Evolutionary conservation across 2,329 filamentous ascomycete genomes (phyloP), one percentile per base, ranked within the genome.

Genomic region (Massarina eburnea): DNA sequence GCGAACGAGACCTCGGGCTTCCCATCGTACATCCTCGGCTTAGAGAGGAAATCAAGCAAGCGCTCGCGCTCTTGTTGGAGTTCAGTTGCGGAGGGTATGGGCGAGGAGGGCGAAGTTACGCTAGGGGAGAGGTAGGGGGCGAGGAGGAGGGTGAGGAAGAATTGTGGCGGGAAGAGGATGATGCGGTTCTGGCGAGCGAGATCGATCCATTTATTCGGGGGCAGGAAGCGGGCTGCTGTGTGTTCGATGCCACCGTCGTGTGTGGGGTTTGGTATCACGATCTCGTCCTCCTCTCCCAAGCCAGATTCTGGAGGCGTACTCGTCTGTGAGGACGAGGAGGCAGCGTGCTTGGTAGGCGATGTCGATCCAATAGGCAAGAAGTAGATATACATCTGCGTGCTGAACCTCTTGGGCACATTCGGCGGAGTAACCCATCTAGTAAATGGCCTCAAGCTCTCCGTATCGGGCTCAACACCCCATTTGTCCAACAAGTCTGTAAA

Each of bases 371-470:
- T 71, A 0, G 91, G 91, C 2, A 96, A 78, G 70, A 95, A 85
- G 71, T 96, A 96, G 9, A 97, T 70, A 71, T 97, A 99, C 92
- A 97, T 97, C 66, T 96, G 91, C 1, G 92, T 96, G 0, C 88
- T 89, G 73, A 95, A 99, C 36, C 94, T 81, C 58, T 85, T 89
- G 0, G 84, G 80, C 1, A 86, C 74, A 50, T 81, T 83, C 0
- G 76, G 71, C 0, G 92, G 92, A 2, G 94, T 97, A 45, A 97
- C 79, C 94, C 94, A 97, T 43, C 89, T 82, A 0, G 91, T 96
- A 64, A 95, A 96, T 0, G 91, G 90, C 7, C 89, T 74, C 3
- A 96, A 73, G 29, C 78, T 76, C 1, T 85, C 85, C 42, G 78
- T 78, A 67, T 95, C 90, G 3, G 84, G 73, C 9, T 77, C 71